Evolutionary conservation across 1,284 basidiomycete species (phyloP).

Genomic region (Leucoagaricus sp.): DNA sequence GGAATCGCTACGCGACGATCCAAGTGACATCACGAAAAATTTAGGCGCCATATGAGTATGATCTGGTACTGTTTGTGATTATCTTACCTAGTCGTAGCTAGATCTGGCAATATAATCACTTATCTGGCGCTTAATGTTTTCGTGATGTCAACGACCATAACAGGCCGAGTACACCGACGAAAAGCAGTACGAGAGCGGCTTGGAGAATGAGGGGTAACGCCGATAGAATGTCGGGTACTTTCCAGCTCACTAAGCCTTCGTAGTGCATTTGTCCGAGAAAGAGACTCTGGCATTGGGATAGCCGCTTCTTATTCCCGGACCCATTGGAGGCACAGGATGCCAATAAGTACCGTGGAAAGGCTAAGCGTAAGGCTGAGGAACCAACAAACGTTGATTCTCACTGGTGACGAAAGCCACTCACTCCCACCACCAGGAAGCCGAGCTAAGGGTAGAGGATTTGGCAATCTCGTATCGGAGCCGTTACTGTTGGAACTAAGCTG

Average conservation of each 20-base stretch:
- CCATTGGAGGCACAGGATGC: constrained; percentile 30
- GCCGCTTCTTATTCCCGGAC: constrained; percentile 23
- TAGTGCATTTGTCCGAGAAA: constrained; percentile 26
- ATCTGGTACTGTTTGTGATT: too few species aligned
- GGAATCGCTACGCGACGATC: constrained; percentile 18
- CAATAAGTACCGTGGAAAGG: constrained; percentile 24
- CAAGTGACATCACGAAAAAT: too few species aligned
- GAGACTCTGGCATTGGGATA: constrained; percentile 18
- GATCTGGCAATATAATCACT: too few species aligned
- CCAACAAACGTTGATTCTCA: constrained; percentile 25
- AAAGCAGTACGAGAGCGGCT: constrained; percentile 26
- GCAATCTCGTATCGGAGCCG: neutral
- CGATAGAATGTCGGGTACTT: constrained; percentile 24
- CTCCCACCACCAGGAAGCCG: neutral
- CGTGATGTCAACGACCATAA: constrained; percentile 27
- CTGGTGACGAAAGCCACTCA: constrained; percentile 6
- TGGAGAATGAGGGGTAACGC: constrained; percentile 25
- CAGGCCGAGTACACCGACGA: constrained; percentile 24
- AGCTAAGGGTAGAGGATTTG: too few species aligned
- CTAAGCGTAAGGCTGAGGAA: constrained; percentile 27
- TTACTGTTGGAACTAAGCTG: constrained; percentile 15
- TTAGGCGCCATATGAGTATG: too few species aligned
- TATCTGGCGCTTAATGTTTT: too few species aligned
- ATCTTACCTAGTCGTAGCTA: too few species aligned
- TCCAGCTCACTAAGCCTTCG: constrained; percentile 25